phyloP scores from a whole-genome alignment of 2,329 filamentous ascomycete genomes.

The Leptoxyphium fumago region DNA sequence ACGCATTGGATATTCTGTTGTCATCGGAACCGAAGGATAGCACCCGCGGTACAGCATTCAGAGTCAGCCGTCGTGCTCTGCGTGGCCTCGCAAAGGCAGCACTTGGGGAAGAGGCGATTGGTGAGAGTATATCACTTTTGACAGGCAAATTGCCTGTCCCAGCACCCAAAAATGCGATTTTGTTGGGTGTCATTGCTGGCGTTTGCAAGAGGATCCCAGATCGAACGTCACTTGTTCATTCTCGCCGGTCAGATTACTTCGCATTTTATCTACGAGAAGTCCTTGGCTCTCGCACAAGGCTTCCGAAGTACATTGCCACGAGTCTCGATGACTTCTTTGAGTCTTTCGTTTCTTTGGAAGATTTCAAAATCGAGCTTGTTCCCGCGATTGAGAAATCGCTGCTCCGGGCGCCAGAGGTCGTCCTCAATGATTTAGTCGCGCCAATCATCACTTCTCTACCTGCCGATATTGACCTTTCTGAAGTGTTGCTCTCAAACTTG shows the following conservation, averaged over 20 bases:
- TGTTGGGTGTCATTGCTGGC: slow-evolving; percentile 76
- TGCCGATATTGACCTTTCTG: slow-evolving; percentile 58
- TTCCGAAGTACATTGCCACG: slow-evolving; percentile 57
- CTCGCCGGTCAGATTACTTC: slow-evolving; percentile 57
- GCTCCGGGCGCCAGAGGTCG: slow-evolving; percentile 76
- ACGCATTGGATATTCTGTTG: slow-evolving; percentile 64
- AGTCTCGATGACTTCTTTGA: slow-evolving; percentile 72
- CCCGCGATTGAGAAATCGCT: slow-evolving; percentile 79
- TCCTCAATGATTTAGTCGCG: slow-evolving; percentile 64
- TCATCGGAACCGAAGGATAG: slow-evolving; percentile 47
- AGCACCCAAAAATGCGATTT: slow-evolving; percentile 54
- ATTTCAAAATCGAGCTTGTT: slow-evolving; percentile 60
- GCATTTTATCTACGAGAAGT: slow-evolving; percentile 77
- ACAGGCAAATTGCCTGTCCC: slow-evolving; percentile 52
- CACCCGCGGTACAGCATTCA: slow-evolving; percentile 57
- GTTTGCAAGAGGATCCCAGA: slow-evolving; percentile 60
- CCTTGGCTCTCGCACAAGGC: slow-evolving; percentile 56
- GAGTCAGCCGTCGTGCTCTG: slow-evolving; percentile 65
- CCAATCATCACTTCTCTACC: slow-evolving; percentile 60
- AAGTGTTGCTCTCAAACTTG: slow-evolving; percentile 54
- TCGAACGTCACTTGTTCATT: slow-evolving; percentile 47
- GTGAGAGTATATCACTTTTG: slow-evolving; percentile 49
- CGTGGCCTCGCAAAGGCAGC: slow-evolving; percentile 54
- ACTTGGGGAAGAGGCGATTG: slow-evolving; percentile 46
- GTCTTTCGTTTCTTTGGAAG: slow-evolving; percentile 56